Evolutionary conservation across 164 flowering plant species (phyloP), one percentile per base, ranked within the genome.

Genomic region (Annona squamosa): DNA sequence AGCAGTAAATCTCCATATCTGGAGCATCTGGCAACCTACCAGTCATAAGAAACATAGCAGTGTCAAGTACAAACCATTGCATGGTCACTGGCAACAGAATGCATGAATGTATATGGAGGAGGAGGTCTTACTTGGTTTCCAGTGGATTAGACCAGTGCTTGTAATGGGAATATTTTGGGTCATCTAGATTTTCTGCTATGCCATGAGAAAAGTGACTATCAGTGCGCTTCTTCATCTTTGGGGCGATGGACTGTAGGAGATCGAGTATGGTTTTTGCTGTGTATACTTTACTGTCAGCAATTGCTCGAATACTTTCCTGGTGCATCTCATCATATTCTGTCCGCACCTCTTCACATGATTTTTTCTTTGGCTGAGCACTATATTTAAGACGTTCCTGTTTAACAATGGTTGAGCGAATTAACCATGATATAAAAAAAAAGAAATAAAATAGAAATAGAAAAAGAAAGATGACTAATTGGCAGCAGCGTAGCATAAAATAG

Each of bases 81-180:
- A 6, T 9, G 59, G 59, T 52, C 10, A 5, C 13, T 7, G 13
- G 59, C 59, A 52, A 52, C 13, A 16, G 59, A 52, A 52, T 52
- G 13, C 9, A 48, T 2, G 57, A 52, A 16, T 52, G 13, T 52
- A 52, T 52, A 52, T 3, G 18, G 42, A 37, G 5, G 68, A 5
- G 47, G 4, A 42, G 52, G 43, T 1, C 77, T 57, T 82, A 91
- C 97, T 82, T 89, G 44, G 90, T 86, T 71, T 91, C 97, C 26
- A 91, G 86, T 18, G 93, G 97, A 85, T 91, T 89, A 10, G 93
- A 91, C 93, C 97, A 91, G 76, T 91, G 88, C 77, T 87, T 91
- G 84, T 85, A 85, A 77, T 91, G 89, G 18, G 78, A 73, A 65
- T 91, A 91, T 71, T 82, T 88, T 1, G 90, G 90, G 71, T 91